Conservation (phyloP, 768 basidiomycete genomes). For the Gautieria morchelliformis region DNA sequence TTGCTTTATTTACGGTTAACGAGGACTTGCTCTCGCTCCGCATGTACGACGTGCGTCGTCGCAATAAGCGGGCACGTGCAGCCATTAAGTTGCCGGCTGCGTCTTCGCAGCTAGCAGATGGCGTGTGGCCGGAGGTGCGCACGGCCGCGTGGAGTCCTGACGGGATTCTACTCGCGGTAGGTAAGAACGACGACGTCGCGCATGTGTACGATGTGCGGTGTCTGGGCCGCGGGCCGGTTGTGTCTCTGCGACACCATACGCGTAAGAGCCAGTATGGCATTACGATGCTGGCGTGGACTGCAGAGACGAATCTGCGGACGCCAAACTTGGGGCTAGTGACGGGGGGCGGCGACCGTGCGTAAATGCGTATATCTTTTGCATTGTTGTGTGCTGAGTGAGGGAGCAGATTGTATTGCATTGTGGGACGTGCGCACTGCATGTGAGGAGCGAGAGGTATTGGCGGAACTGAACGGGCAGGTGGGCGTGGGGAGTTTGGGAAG, state of each 20-base stretch:
- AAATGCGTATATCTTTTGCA: not conserved
- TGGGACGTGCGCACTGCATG: constrained; percentile 50
- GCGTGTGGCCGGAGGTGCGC: constrained; percentile 34
- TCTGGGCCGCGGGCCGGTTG: constrained; percentile 34
- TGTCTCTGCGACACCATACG: constrained; percentile 39
- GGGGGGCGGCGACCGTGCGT: constrained; percentile 56
- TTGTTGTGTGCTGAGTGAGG: constrained; percentile 2
- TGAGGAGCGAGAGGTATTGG: constrained; percentile 40
- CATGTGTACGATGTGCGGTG: constrained; percentile 59
- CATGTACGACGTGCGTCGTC: constrained; percentile 42
- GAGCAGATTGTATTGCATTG: constrained; percentile 54
- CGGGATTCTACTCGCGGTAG: constrained; percentile 49
- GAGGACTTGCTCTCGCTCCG: constrained; percentile 28
- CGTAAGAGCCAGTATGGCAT: constrained; percentile 16
- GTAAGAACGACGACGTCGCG: constrained; percentile 45
- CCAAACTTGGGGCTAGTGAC: constrained; percentile 42
- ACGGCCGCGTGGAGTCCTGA: constrained; percentile 49
- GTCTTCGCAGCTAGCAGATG: constrained; percentile 18
- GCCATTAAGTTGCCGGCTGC: constrained; percentile 24
- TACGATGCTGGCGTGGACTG: not conserved
- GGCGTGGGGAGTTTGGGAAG: constrained; percentile 60
- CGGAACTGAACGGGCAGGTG: constrained; percentile 32
- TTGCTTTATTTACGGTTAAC: constrained; percentile 22
- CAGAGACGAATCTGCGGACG: constrained; percentile 25
- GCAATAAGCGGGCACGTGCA: constrained; percentile 15